Evolutionary conservation across 176 grass and related monocot genomes (phyloP), one percentile per base, ranked within the genome.

Genomic region (Stipa capillata): DNA sequence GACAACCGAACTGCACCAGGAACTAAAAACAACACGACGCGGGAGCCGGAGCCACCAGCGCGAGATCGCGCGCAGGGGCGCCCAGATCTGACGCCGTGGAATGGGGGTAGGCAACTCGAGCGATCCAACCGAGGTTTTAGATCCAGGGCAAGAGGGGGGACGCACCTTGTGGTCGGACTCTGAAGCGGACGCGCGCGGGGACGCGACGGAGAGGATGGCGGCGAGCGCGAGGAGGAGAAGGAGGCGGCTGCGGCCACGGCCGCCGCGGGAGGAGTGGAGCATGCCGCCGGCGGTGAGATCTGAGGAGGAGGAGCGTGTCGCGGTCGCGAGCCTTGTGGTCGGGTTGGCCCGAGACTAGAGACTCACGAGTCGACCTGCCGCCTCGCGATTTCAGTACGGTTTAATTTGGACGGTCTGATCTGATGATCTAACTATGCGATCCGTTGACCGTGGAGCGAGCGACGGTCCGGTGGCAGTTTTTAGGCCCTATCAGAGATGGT

Each of bases 81-180:
- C 0, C 20, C 75, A 66, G 86, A 84, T 88, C 86, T 55, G 49
- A 60, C 13, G 28, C 53, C 79, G 28, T 12, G 15, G 61, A 25
- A 50, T 36, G 6, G 63, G 18, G 14, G n/a, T n/a, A n/a, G n/a
- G 8, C 14, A 42, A 7, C 49, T 21, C 6, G 18, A 18, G 74
- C 18, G 55, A 77, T 53, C 85, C 45, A 53, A 28, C 65, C 8
- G 2, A 47, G 28, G 79, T 60, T 43, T 43, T 41, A 36, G 82
- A 88, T 73, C 61, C 65, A 3, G 50, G 18, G 14, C 14, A 2
- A 13, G 18, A 12, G 3, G 20, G 13, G 20, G 7, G 31, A n/a
- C 84, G 58, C 40, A 93, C 87, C 91, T 83, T 86, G 83, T 92
- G 90, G 57, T 92, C 87, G 14, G 74, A 72, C 71, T 93, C 91